Conservation (phyloP, 2,329 filamentous ascomycete species). For the Phoma herbarum region DNA sequence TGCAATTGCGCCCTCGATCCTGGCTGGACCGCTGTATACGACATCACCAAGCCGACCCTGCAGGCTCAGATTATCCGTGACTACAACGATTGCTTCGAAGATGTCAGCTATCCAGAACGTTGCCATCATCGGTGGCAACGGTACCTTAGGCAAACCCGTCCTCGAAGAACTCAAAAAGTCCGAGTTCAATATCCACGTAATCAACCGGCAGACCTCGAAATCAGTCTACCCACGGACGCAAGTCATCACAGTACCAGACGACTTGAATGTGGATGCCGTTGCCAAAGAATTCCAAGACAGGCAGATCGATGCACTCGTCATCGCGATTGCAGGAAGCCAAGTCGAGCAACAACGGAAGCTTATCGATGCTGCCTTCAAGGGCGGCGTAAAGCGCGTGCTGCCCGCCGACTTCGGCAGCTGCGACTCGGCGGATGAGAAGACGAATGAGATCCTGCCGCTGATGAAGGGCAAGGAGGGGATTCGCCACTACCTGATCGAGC, state of each 20-base stretch:
- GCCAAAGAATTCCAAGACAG: constrained; percentile 55
- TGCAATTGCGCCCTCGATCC: not conserved
- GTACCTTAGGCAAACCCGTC: constrained; percentile 46
- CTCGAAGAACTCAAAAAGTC: constrained; percentile 44
- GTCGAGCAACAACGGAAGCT: constrained; percentile 60
- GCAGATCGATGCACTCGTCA: constrained; percentile 59
- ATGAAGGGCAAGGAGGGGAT: constrained; percentile 60
- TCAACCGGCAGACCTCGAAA: constrained; percentile 48
- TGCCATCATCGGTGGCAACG: constrained; percentile 52
- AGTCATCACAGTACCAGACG: constrained; percentile 52
- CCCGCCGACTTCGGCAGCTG: constrained; percentile 67
- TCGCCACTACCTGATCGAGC: constrained; percentile 57
- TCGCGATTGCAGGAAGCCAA: constrained; percentile 59
- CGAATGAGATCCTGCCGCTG: constrained; percentile 59
- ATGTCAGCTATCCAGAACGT: constrained; percentile 49
- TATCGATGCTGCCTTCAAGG: constrained; percentile 66
- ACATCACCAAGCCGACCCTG: not conserved
- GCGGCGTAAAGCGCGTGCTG: constrained; percentile 68
- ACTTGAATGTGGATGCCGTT: constrained; percentile 43
- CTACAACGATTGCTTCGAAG: constrained; percentile 15
- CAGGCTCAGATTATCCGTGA: not conserved
- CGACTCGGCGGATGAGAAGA: constrained; percentile 54
- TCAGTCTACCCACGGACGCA: constrained; percentile 55
- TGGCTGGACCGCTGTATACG: not conserved
- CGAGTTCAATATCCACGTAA: constrained; percentile 44